Base-by-base conservation (phyloP, 2,329 filamentous ascomycete genomes). In the Fusarium sambucinum region DNA sequence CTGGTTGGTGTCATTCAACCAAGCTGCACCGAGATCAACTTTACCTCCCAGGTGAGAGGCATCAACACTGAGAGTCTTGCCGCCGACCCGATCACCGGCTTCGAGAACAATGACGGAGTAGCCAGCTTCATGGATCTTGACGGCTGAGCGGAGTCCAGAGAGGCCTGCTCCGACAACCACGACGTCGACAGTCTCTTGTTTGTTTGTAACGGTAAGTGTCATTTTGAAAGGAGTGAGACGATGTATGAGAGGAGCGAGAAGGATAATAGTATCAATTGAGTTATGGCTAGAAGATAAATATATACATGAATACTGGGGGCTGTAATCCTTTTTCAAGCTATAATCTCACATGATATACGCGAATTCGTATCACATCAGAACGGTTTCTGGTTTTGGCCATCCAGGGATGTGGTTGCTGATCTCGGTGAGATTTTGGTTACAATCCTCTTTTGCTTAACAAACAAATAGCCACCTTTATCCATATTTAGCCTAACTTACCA, bases 61-160 rank as follows among this genome's bases (percentile, higher is more conserved):
- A 8, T 59, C 25, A 6, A 66, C 40, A 19, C 61, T 61, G 33
- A 63, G 32, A 16, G 66, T 71, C 73, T 86, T 86, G 13, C 85
- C 84, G 1, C 85, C 84, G 1, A 86, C 81, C 0, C 82, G 77
- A 38, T 83, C 77, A 2, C 79, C 76, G 1, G 83, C 83, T 66
- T 86, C 85, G 0, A 86, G 75, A 5, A 86, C 77, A 1, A 82
- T 44, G 27, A 76, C 77, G 0, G 77, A 77, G 12, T 82, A 69
- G 0, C 81, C 80, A 4, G 77, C 76, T 4, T 64, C 50, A 4
- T 77, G 63, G 6, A 83, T 55, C 2, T 74, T 67, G 12, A 72
- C 58, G 2, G 80, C 80, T 0, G 81, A 78, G 19, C 72, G 59
- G 16, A 80, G 75, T 10, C 76, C 78, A 21, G 73, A 73, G 5